Percentiles rank a stretch among this genome's conserved stretches.
These are phyloP conservation scores for Debaryomyces castellii DNA, from an alignment of 805 yeast genomes.

Conservation along the genomic window DNA sequence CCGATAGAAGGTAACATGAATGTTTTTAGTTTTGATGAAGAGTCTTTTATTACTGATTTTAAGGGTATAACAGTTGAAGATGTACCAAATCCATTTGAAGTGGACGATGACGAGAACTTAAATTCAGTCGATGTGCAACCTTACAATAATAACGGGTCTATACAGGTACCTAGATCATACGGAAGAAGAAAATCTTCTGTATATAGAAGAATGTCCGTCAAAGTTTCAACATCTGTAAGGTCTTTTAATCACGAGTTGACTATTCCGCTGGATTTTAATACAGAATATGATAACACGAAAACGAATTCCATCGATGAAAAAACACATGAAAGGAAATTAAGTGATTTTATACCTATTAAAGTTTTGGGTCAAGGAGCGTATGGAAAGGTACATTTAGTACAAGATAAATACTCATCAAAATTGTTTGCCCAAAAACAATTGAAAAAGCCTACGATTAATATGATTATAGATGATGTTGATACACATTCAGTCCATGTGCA, in stretches of 20 bases:
- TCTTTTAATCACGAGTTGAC: conserved; percentile 8
- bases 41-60: conserved; percentile 7
- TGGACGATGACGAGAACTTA: background rate
- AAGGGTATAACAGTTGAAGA: conserved; percentile 1
- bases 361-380: conserved; percentile 87
- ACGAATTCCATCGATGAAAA: background rate
- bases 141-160: background rate
- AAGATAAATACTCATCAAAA: conserved; percentile 58
- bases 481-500: conserved; percentile 43
- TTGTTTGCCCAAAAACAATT: conserved; percentile 86
- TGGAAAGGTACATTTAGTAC: conserved; percentile 80
- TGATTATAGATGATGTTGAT: conserved; percentile 22
- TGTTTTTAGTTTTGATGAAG: conserved; percentile 16
- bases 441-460: conserved; percentile 75
- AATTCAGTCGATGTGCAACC: background rate
- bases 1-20: background rate
- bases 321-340: conserved; percentile 4
- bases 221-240: conserved; percentile 2
- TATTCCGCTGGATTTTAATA: conserved; percentile 11
- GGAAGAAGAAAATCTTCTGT: conserved; percentile 14
- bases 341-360: conserved; percentile 72
- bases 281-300: background rate
- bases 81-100: background rate
- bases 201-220: conserved; percentile 14
- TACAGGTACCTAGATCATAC: background rate